Conservation (phyloP, 1,284 basidiomycete genomes). For the Wolfiporia cocos region DNA sequence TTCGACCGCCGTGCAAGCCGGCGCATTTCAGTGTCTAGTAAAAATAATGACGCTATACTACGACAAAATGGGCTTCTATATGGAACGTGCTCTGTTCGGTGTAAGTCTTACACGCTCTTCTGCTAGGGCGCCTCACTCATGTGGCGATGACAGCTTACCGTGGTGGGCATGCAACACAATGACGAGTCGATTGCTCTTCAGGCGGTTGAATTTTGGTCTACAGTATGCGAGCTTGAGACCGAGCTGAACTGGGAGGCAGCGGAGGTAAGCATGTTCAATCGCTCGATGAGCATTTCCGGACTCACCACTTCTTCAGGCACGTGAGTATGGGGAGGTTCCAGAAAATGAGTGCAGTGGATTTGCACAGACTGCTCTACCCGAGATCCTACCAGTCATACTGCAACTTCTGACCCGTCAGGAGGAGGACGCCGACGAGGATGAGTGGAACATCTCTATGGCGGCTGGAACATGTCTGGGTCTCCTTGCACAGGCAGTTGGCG, state of each 20-base stretch:
- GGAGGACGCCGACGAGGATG: conserved; percentile 97
- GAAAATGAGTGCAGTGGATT: conserved; percentile 88
- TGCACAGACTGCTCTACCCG: conserved; percentile 89
- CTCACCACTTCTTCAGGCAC: conserved; percentile 48
- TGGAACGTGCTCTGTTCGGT: conserved; percentile 98
- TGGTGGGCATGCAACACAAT: conserved; percentile 95
- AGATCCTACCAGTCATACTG: conserved; percentile 92
- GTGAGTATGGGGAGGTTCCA: conserved; percentile 88
- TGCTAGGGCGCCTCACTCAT: conserved; percentile 15
- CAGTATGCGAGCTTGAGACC: conserved; percentile 97
- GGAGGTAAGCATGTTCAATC: conserved; percentile 51
- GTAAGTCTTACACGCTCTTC: conserved; percentile 42
- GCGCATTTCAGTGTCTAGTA: conserved; percentile 93
- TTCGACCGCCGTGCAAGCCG: conserved; percentile 79
- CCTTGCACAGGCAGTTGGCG: conserved; percentile 87
- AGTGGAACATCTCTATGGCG: conserved; percentile 99
- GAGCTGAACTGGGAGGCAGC: conserved; percentile 90
- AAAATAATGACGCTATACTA: conserved; percentile 98
- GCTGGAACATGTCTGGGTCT: conserved; percentile 91
- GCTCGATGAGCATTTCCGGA: not conserved
- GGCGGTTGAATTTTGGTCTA: conserved; percentile 99
- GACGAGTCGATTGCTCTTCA: conserved; percentile 93
- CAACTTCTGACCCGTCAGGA: conserved; percentile 89
- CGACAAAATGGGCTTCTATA: conserved; percentile 99
- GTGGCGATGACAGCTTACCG: conserved; percentile 67